Conservation (phyloP, 2,329 filamentous ascomycete species). For the Nothomitra cinnamomea region DNA sequence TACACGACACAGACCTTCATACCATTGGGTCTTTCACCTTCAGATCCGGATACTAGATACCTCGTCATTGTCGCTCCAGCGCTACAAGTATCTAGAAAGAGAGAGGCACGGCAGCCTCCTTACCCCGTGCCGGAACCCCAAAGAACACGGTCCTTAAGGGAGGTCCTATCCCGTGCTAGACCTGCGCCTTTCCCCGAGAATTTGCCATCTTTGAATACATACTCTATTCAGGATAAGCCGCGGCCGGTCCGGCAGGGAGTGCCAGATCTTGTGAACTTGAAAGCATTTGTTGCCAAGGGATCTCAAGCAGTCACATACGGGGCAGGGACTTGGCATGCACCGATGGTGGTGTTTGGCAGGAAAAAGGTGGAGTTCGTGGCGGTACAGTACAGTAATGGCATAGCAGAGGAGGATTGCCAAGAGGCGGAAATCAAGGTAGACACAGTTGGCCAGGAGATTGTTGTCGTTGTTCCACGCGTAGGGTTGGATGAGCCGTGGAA, state of each 20-base stretch:
- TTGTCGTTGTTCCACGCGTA: neutral
- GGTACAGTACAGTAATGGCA: conserved; percentile 73
- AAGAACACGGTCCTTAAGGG: conserved; percentile 15
- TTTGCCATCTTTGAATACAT: conserved; percentile 16
- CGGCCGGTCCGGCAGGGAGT: conserved; percentile 33
- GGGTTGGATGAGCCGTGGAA: neutral
- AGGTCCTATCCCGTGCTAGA: conserved; percentile 25
- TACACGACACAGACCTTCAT: conserved; percentile 90
- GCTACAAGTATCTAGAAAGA: conserved; percentile 26
- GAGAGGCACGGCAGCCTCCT: conserved; percentile 19
- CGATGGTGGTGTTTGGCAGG: conserved; percentile 73
- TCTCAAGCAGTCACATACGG: conserved; percentile 82
- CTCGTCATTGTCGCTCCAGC: conserved; percentile 82
- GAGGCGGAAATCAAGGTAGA: conserved; percentile 32
- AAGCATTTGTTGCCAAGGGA: conserved; percentile 62
- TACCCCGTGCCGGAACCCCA: conserved; percentile 25
- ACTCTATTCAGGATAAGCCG: conserved; percentile 15
- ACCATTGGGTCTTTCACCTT: conserved; percentile 43
- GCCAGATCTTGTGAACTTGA: conserved; percentile 53
- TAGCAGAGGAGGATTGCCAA: conserved; percentile 73
- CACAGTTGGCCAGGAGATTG: neutral
- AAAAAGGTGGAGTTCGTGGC: conserved; percentile 71
- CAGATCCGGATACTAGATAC: conserved; percentile 31
- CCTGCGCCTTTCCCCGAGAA: conserved; percentile 33
- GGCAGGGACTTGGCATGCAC: conserved; percentile 87